Base-by-base conservation (phyloP, 2,329 filamentous ascomycete genomes). In the Microsporum ferrugineum region DNA sequence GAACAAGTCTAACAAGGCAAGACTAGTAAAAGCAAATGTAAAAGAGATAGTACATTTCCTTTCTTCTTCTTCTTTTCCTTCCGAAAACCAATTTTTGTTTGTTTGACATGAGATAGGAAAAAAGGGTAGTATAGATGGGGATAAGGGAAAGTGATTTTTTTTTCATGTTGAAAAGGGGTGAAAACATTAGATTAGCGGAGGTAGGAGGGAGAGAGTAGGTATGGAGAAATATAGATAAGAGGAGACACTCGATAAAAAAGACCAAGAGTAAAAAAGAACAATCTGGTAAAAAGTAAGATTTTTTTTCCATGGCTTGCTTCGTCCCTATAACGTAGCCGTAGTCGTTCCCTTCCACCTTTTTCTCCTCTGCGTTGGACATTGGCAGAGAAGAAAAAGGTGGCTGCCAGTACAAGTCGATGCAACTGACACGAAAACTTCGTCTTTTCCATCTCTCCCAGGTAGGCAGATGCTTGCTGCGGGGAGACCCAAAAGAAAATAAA, bases 261-360 rank as follows among this genome's bases (percentile, higher is more conserved):
- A 43, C 39, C 39, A 43, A 43, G 39, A n/a, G 7, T 43, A n/a
- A 55, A 55, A 55, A 36, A 55, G 51, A 55, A 55, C 51, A 55
- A 55, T 33, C 3, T 55, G 31, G 31, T 55, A 34, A 51, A 51
- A 55, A 31, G 14, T 31, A 4, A 34, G 6, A n/a, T 17, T 36
- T 29, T 55, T 36, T 51, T 47, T 47, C 51, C 51, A 55, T 55
- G 51, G 51, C 10, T 51, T 51, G 17, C 51, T 34, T 34, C 7
- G 12, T 53, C 29, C 27, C 31, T 34, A 55, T 34, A 55, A 34
- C 31, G 14, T 55, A 55, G 51, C 51, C 51, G 43, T 55, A 55
- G 23, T 43, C 33, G 51, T 55, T 55, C 51, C 31, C 51, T 55
- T 55, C 51, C 51, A 55, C 31, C 8, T 17, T n/a, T 31, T n/a